These are phyloP conservation scores for Stentor coeruleus DNA, from an alignment of 73 alveolate genomes.

Conservation along the genomic window DNA sequence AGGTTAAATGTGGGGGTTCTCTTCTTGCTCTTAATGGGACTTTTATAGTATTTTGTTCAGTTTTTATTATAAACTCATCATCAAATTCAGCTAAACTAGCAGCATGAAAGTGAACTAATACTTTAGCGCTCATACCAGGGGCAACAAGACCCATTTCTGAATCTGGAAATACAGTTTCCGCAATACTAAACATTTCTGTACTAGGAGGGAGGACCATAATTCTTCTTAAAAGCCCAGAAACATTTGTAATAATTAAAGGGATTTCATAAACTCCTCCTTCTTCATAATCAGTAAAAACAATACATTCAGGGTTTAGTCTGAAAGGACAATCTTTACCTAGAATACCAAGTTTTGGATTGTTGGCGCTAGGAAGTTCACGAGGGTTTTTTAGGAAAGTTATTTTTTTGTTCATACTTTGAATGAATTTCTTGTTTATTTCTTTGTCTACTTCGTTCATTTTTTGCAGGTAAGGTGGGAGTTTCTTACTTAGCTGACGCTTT, in stretches of 20 bases:
- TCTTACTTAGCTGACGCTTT: constrained; percentile 28
- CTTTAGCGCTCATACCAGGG: constrained; percentile 87
- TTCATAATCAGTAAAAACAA: constrained; percentile 80
- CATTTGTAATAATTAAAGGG: constrained; percentile 79
- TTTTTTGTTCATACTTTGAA: constrained; percentile 89
- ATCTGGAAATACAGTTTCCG: constrained; percentile 69
- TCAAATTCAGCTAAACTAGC: constrained; percentile 86
- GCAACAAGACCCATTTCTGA: constrained; percentile 76
- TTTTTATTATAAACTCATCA: constrained; percentile 51
- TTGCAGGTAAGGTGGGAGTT: constrained; percentile 57
- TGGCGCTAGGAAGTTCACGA: constrained; percentile 50
- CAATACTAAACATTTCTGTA: constrained; percentile 76
- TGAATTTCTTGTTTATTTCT: constrained; percentile 78
- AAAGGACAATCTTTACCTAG: constrained; percentile 65
- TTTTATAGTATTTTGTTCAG: constrained; percentile 79
- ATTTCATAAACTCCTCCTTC: constrained; percentile 84
- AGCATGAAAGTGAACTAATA: constrained; percentile 76
- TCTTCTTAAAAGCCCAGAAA: constrained; percentile 66
- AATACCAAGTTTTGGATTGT: constrained; percentile 47
- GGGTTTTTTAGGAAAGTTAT: constrained; percentile 83
- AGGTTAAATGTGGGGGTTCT: constrained; percentile 83
- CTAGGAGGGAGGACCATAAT: constrained; percentile 79
- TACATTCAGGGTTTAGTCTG: constrained; percentile 77
- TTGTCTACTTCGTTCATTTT: constrained; percentile 85
- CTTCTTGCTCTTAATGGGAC: constrained; percentile 88